Evolutionary conservation across 768 basidiomycete species (phyloP), one percentile per base, ranked within the genome.

Genomic region (Calocera viscosa): DNA sequence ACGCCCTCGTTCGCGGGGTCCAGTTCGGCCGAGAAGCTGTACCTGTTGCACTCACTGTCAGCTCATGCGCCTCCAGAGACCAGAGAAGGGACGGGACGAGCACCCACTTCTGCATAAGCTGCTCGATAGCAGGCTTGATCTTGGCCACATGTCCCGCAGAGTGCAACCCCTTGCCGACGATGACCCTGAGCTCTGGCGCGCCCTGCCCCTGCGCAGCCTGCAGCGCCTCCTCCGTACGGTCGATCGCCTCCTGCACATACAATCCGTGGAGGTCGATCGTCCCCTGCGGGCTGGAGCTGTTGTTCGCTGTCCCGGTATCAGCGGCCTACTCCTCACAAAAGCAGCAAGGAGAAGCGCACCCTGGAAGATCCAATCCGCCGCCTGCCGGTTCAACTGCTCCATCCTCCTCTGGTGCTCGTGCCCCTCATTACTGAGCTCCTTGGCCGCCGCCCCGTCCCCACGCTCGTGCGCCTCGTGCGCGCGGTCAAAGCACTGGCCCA

Each of bases 91-190:
- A 26, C 63, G 34, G 22, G 2, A 30, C 43, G 53, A 8, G 28
- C 22, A 70, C 82, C 43, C 72, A 91, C 90, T 88, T 91, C 70
- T 81, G 79, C 84, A 95, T 89, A 64, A 95, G 78, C 39, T 88
- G 86, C 74, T 91, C 88, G 64, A 98, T 87, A 5, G 94, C 94
- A 34, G 94, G 95, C 73, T 89, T 93, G 72, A 97, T 82, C 78
- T 95, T 98, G 0, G 90, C 89, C 5, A 83, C 80, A 53, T 87
- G 86, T 1, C 82, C 82, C 30, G 80, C 77, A 19, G 90, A 92
- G 76, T 98, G 95, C 32, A 93, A 78, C 11, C 94, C 94, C 77
- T 93, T 95, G 47, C 94, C 93, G 66, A 95, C 93, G 70, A 98
- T 95, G 67, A 97, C 76, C 67, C 83, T 81, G 5, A 97, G 73